These are phyloP conservation scores for Suillus plorans DNA, from an alignment of 768 basidiomycete species.

Conservation along the genomic window DNA sequence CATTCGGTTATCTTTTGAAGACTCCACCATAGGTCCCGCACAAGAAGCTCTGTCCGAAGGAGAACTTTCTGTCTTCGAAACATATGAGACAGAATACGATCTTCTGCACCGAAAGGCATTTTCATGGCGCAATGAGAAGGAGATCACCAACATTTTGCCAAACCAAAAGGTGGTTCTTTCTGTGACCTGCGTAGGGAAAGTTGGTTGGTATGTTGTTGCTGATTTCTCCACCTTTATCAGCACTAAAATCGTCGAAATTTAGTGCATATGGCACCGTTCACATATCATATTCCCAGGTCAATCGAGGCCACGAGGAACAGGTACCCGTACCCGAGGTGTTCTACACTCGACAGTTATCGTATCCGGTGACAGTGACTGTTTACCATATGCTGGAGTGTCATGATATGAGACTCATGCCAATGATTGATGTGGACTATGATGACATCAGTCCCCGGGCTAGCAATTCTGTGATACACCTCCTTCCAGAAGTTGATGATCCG, in stretches of 20 bases:
- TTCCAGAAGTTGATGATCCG: slow-evolving; percentile 46
- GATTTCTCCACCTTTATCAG: not conserved
- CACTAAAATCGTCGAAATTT: slow-evolving; percentile 11
- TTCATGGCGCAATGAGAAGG: slow-evolving; percentile 55
- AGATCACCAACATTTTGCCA: slow-evolving; percentile 54
- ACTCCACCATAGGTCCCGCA: slow-evolving; percentile 79
- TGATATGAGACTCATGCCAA: slow-evolving; percentile 77
- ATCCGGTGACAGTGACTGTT: slow-evolving; percentile 90
- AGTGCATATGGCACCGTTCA: slow-evolving; percentile 81
- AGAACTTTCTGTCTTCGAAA: slow-evolving; percentile 76
- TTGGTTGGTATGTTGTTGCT: slow-evolving; percentile 71
- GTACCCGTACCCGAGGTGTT: slow-evolving; percentile 52
- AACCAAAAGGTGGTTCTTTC: slow-evolving; percentile 69
- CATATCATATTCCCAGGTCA: slow-evolving; percentile 77
- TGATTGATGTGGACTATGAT: slow-evolving; percentile 27
- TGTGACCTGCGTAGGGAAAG: slow-evolving; percentile 83
- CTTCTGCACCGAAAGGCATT: slow-evolving; percentile 79
- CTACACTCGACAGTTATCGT: slow-evolving; percentile 82
- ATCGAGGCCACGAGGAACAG: slow-evolving; percentile 38
- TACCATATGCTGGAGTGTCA: slow-evolving; percentile 93
- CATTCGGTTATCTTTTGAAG: slow-evolving; percentile 82
- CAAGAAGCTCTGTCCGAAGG: slow-evolving; percentile 80
- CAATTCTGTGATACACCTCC: slow-evolving; percentile 19
- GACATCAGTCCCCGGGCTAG: slow-evolving; percentile 21
- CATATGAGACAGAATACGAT: slow-evolving; percentile 88